These are phyloP conservation scores for Xeromyces bisporus DNA, from an alignment of 495 filamentous ascomycete genomes.

Conservation along the genomic window DNA sequence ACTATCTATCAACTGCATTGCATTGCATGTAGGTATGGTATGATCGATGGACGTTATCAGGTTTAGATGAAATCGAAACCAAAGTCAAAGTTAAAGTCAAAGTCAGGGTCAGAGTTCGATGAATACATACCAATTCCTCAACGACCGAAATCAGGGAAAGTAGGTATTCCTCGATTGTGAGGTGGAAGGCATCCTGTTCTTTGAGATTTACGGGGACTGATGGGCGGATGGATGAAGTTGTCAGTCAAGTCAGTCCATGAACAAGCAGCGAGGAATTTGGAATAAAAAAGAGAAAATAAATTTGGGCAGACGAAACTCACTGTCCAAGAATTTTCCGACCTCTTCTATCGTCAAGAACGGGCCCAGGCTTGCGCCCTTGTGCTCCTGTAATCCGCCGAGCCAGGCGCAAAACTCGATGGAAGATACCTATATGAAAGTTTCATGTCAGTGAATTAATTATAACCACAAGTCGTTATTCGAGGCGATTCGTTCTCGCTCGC, in stretches of 20 bases:
- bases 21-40: too few relatives aligned
- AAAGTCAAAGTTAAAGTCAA: too few relatives aligned
- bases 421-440: slow-evolving; percentile 31
- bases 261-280: too few relatives aligned
- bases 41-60: too few relatives aligned
- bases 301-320: slow-evolving; percentile 12
- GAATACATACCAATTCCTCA: slow-evolving; percentile 64
- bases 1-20: too few relatives aligned
- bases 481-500: too few relatives aligned
- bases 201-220: slow-evolving; percentile 97
- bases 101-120: too few relatives aligned
- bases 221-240: too few relatives aligned
- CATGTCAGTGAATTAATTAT: not conserved
- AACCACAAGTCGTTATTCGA: too few relatives aligned
- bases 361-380: slow-evolving; percentile 20
- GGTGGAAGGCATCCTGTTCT: slow-evolving; percentile 74
- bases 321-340: slow-evolving; percentile 55
- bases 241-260: too few relatives aligned
- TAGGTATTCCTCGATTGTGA: slow-evolving; percentile 94
- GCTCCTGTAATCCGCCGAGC: slow-evolving; percentile 45
- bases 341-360: slow-evolving; percentile 74
- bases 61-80: too few relatives aligned
- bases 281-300: slow-evolving; percentile 1
- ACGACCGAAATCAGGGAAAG: slow-evolving; percentile 69
- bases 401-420: slow-evolving; percentile 60